Percentiles rank a stretch among this genome's conserved stretches.
phyloP scores from a whole-genome alignment of 164 flowering plant genomes.

The Piper longum region DNA sequence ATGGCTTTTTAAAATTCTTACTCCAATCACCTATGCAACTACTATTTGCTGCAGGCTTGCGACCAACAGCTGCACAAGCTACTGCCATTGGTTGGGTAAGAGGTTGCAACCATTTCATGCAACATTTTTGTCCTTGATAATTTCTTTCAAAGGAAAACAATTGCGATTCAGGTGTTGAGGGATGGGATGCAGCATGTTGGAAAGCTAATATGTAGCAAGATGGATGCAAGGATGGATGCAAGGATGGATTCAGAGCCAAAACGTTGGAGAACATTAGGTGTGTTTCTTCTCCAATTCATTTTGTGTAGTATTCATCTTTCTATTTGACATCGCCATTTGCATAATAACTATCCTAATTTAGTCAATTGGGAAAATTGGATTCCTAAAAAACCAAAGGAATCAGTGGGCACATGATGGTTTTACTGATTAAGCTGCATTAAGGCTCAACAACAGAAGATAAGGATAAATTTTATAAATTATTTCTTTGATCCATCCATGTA shows the following conservation, averaged over 20 bases:
- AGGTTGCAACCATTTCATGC: neutral
- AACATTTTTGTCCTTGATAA: conserved; percentile 7
- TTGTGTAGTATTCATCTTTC: neutral
- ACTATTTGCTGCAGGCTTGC: conserved; percentile 97
- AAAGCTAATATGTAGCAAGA: conserved; percentile 85
- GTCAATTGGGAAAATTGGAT: neutral
- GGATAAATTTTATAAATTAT: too few relatives aligned
- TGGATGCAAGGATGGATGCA: conserved; percentile 95
- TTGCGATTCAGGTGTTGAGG: conserved; percentile 46
- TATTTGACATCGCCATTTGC: neutral
- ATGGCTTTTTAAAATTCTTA: conserved; percentile 26
- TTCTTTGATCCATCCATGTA: conserved; percentile 20
- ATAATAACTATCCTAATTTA: neutral
- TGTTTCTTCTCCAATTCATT: conserved; percentile 3
- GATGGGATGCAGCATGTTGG: conserved; percentile 98
- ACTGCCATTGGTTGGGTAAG: conserved; percentile 96
- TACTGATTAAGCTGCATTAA: too few relatives aligned
- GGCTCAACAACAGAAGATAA: too few relatives aligned
- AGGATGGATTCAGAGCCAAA: conserved; percentile 99
- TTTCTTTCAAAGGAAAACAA: neutral
- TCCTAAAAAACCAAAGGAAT: too few relatives aligned
- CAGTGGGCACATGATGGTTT: neutral
- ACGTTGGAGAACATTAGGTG: conserved; percentile 87
- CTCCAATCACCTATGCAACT: conserved; percentile 39
- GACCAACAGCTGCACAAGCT: conserved; percentile 98